Evolutionary conservation across 1,284 basidiomycete species (phyloP).

Genomic region (Austroboletus niveus): DNA sequence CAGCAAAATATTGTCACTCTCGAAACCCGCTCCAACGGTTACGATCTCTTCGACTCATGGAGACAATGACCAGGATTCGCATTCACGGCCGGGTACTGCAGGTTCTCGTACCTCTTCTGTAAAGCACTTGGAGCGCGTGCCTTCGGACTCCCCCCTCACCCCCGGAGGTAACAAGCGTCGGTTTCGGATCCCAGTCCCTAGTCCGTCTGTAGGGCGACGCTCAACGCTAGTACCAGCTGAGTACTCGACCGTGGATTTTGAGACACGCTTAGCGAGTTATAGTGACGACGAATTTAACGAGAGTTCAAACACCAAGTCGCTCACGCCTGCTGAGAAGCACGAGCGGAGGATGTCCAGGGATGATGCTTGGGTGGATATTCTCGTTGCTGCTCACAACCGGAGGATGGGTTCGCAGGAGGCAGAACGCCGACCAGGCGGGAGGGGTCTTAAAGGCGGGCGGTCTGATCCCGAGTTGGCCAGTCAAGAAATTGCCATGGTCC

Average conservation of each 20-base stretch:
- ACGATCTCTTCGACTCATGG: slow-evolving; percentile 20
- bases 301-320: slow-evolving; percentile 24
- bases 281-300: slow-evolving; percentile 56
- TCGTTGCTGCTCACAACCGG: slow-evolving; percentile 65
- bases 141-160: slow-evolving; percentile 31
- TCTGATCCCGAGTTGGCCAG: slow-evolving; percentile 71
- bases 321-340: slow-evolving; percentile 41
- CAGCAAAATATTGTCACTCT: slow-evolving; percentile 63
- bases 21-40: slow-evolving; percentile 26
- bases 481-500: slow-evolving; percentile 66
- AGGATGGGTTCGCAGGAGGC: slow-evolving; percentile 62
- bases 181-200: slow-evolving; percentile 57
- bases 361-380: slow-evolving; percentile 82
- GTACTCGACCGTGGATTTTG: slow-evolving; percentile 74
- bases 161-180: slow-evolving; percentile 38
- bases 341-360: slow-evolving; percentile 56
- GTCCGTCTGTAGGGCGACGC: slow-evolving; percentile 45
- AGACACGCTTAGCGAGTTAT: slow-evolving; percentile 65
- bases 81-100: slow-evolving; percentile 27
- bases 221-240: slow-evolving; percentile 58
- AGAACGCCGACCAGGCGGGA: slow-evolving; percentile 36
- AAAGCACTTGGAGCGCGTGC: slow-evolving; percentile 25
- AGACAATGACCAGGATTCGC: slow-evolving; percentile 16
- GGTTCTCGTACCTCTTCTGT: slow-evolving; percentile 17
- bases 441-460: slow-evolving; percentile 36